Base-by-base conservation (phyloP, 495 filamentous ascomycete species). In the Hypoxylon lienhwacheense region DNA sequence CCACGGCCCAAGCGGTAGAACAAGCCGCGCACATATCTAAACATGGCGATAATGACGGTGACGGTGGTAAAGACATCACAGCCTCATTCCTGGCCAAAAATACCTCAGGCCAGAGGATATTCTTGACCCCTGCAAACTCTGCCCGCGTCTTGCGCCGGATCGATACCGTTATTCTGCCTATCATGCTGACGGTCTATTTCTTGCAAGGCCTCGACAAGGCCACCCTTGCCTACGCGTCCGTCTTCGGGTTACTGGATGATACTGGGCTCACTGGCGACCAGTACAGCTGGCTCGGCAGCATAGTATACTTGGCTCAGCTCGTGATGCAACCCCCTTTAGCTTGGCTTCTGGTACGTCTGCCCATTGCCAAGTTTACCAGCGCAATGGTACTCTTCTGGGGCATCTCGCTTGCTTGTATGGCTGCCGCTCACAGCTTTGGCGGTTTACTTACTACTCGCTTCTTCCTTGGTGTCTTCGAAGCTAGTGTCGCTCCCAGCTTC, bases 401-500 rank as follows among this genome's bases (percentile, higher is more conserved):
- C 3, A 16, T 59, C 7, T 54, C 59, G 7, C 49, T 68, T 5
- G 33, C 57, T 0, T 60, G 56, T 26, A 64, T 63, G 59, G 55
- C 66, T 4, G 66, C 59, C n/a, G 53, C 62, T 14, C 58, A 54
- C 7, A 70, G 56, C 50, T 75, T 74, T 29, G 62, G 63, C 0
- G 64, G 67, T 15, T 48, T 75, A 3, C 61, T 76, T 47, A 65
- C 65, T 1, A 53, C 48, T 3, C 36, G 60, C 10, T 62, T 58
- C 46, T 56, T 67, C 21, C 25, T 67, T 0, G 64, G 64, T 5
- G 56, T 60, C 8, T 67, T 67, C 36, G 64, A 67, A 31, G 64
- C 80, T 1, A 47, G 41, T 10, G 36, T 61, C 52, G 81, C 81
- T 2, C 81, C 82, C 1, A 76, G 76, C 10, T 83, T 83, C 46